Evolutionary conservation across 1,284 basidiomycete species (phyloP), one percentile per base, ranked within the genome.

Genomic region (Ceratobasidium sp.): DNA sequence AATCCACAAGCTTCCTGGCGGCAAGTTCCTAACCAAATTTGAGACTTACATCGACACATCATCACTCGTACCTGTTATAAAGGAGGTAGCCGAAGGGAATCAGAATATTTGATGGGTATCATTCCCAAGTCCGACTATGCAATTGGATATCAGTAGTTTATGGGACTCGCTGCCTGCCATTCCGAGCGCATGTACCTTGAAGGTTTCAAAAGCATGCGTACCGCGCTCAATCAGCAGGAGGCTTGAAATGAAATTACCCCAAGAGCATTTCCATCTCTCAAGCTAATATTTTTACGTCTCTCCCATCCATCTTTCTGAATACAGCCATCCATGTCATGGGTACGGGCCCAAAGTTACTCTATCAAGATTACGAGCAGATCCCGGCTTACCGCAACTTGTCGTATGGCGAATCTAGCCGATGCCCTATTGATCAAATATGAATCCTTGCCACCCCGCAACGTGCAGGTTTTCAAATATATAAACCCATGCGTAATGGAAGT

Each of bases 21-120:
- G 23, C n/a, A 16, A 66, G 10, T 16, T 67, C 10, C n/a, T 77
- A 12, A 77, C 38, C 18, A 65, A 65, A 23, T 57, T 77, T n/a
- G 74, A 77, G 20, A 66, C 55, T 6, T 77, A 57, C 30, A 48
- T 77, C 60, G 74, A 67, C 18, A 77, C 44, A 38, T 52, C 14
- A n/a, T 30, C 65, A 30, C 30, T 77, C 0, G 30, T 50, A 14
- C 18, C 48, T 4, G 30, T 67, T 20, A 65, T 67, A 23, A 55
- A 66, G 35, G 60, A 75, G 52, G 73, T 57, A 3, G 41, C 54
- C n/a, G 62, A 14, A 65, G 41, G 41, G 23, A 46, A 46, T 10
- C 33, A 27, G 12, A 46, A 27, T 18, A n/a, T 46, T 38, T n/a
- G 41, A 23, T 46, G 10, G 4, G 16, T 3, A 1, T 35, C 12